Conservation (phyloP, 2,329 filamentous ascomycete genomes). For the Mycosphaerelloides madeirae region DNA sequence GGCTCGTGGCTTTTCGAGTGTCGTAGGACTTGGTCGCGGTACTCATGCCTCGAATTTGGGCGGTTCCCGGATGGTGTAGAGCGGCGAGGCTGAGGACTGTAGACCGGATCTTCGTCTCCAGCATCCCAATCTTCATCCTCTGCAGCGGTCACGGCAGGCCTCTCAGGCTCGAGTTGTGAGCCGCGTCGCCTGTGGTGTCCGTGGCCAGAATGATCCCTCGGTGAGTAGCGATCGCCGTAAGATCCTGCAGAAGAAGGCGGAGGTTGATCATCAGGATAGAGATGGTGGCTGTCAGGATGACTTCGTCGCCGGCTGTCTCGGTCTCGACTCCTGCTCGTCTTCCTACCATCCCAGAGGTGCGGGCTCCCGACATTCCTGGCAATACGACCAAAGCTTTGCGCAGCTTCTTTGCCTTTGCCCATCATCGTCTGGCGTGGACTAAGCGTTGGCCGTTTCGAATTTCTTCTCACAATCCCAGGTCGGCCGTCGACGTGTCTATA, state of each 20-base stretch:
- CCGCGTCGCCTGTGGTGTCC: conserved; percentile 13
- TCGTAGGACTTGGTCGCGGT: conserved; percentile 31
- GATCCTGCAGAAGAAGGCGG: conserved; percentile 10
- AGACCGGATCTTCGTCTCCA: conserved; percentile 12
- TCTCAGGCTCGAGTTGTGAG: conserved; percentile 14
- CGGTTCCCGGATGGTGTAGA: conserved; percentile 13
- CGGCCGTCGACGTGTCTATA: conserved; percentile 43
- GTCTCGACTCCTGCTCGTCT: conserved; percentile 23
- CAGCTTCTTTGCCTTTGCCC: conserved; percentile 34
- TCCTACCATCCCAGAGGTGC: conserved; percentile 33
- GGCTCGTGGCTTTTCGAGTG: conserved; percentile 41
- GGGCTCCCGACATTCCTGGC: conserved; percentile 34
- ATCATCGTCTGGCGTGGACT: conserved; percentile 31
- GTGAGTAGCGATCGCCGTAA: conserved; percentile 13
- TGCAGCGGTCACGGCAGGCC: conserved; percentile 9
- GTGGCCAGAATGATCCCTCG: conserved; percentile 14
- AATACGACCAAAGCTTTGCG: conserved; percentile 32
- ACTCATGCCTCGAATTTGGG: conserved; percentile 12
- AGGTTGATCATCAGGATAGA: conserved; percentile 19
- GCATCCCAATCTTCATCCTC: conserved; percentile 17
- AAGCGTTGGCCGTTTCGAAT: conserved; percentile 28
- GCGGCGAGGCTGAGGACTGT: conserved; percentile 12
- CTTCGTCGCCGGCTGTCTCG: conserved; percentile 21
- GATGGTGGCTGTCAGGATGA: conserved; percentile 22
- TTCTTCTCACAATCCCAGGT: conserved; percentile 40